These are phyloP conservation scores for Aspergillus sp. DNA, from an alignment of 2,329 filamentous ascomycete genomes.

Conservation along the genomic window DNA sequence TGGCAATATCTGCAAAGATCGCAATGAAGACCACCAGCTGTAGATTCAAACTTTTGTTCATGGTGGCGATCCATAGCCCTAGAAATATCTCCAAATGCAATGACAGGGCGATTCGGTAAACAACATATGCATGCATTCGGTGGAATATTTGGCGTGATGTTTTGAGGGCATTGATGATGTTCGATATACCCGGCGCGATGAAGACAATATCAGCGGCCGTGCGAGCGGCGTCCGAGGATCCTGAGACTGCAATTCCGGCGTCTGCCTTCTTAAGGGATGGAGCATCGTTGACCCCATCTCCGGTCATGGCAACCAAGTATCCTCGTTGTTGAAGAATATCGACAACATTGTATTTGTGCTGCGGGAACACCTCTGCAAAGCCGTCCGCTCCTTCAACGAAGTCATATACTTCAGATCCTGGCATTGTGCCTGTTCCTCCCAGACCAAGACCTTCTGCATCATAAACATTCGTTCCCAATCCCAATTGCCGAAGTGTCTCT, in stretches of 20 bases:
- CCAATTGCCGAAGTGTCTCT: constrained; percentile 86
- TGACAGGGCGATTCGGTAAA: constrained; percentile 90
- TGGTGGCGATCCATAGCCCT: constrained; percentile 84
- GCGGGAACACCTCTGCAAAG: constrained; percentile 91
- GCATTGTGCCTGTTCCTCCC: constrained; percentile 86
- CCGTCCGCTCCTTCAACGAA: constrained; percentile 94
- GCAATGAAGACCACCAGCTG: constrained; percentile 90
- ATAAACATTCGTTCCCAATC: constrained; percentile 90
- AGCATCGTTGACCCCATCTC: constrained; percentile 92
- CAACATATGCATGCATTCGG: constrained; percentile 94
- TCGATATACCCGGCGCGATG: constrained; percentile 83
- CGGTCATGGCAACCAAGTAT: constrained; percentile 93
- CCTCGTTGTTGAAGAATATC: constrained; percentile 92
- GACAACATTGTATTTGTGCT: constrained; percentile 94
- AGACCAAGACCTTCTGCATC: constrained; percentile 90
- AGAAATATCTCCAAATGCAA: constrained; percentile 90
- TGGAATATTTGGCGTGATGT: constrained; percentile 94
- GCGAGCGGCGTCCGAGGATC: constrained; percentile 84
- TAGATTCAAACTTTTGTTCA: constrained; percentile 80
- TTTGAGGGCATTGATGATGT: constrained; percentile 90
- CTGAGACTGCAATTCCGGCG: constrained; percentile 92
- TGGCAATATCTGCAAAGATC: constrained; percentile 91
- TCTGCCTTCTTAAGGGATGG: constrained; percentile 94
- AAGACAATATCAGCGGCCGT: constrained; percentile 93
- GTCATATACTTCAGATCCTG: constrained; percentile 89